These are phyloP conservation scores for Pinus tabuliformis DNA, from an alignment of 75 land plant genomes.

Conservation along the genomic window DNA sequence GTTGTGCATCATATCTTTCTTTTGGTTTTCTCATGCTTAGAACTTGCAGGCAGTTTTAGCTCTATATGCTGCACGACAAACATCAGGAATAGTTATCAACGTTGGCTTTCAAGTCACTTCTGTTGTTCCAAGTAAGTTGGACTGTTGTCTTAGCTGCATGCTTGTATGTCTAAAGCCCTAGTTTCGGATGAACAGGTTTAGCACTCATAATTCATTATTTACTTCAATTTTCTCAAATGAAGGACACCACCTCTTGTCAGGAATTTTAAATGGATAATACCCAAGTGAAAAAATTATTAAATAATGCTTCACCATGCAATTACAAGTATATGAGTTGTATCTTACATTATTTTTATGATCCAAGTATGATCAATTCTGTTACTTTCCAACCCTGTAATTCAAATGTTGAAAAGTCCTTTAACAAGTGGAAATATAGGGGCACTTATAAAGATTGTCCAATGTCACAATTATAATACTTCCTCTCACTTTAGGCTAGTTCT, in stretches of 20 bases:
- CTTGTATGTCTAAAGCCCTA: background rate
- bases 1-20: background rate
- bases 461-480: no score
- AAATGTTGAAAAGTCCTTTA: no score
- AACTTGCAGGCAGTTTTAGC: conserved; percentile 76
- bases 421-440: no score
- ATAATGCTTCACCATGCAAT: no score
- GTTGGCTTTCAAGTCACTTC: conserved; percentile 84
- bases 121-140: conserved; percentile 78
- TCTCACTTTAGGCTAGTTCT: no score
- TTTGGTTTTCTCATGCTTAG: background rate
- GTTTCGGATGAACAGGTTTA: background rate
- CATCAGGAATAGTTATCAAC: conserved; percentile 92
- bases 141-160: background rate
- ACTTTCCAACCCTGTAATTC: no score
- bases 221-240: background rate
- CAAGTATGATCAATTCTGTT: no score
- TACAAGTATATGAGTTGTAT: no score
- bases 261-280: background rate
- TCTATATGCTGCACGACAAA: conserved; percentile 71
- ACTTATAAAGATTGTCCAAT: no score
- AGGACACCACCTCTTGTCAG: background rate
- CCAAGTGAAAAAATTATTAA: background rate
- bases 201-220: background rate
- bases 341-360: no score